Base-by-base conservation (phyloP, 1,139 yeast genomes). In the Chernovozyma sophiae-reginae region DNA sequence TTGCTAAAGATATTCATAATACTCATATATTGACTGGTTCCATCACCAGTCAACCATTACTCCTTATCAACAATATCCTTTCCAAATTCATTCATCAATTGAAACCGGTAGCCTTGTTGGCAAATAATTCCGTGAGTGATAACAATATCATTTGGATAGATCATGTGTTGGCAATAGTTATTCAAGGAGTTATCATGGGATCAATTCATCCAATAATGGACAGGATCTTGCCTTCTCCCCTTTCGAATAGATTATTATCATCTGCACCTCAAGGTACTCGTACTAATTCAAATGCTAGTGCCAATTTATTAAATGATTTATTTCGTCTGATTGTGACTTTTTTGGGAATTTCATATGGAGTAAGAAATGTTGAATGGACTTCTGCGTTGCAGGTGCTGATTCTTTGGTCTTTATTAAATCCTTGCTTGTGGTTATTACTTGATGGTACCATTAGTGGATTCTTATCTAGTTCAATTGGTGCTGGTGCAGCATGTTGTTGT, bases 311-410 rank as follows among this genome's bases (percentile, higher is more conserved):
- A 28, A 68, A 61, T 45, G 76, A 70, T 43, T 55, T 65, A 26
- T 42, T 70, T 27, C 73, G 95, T 43, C 75, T 86, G 28, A 66
- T 77, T 36, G 80, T 86, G 34, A 89, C 95, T 6, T 78, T 89
- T 49, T 62, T 89, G 43, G 97, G 97, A 3, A 77, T 90, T 22
- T 76, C 86, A 7, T 89, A 86, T 52, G 95, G 95, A 17, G 75
- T 89, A 32, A 75, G 94, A 44, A 83, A 83, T 48, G 72, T 86
- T 33, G 83, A 83, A 45, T 87, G 96, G 96, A 65, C 74, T 31
- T 78, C 89, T 1, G 75, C 86, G 15, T 60, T 81, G 31, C 95
- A 87, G 53, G 86, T 87, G 4, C 77, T 90, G 5, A 67, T 78
- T 32, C 74, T 83, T 5, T 86, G 95, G 87, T 73, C 84, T 4